Conservation (phyloP, 495 filamentous ascomycete genomes). For the Talaromyces liani region DNA sequence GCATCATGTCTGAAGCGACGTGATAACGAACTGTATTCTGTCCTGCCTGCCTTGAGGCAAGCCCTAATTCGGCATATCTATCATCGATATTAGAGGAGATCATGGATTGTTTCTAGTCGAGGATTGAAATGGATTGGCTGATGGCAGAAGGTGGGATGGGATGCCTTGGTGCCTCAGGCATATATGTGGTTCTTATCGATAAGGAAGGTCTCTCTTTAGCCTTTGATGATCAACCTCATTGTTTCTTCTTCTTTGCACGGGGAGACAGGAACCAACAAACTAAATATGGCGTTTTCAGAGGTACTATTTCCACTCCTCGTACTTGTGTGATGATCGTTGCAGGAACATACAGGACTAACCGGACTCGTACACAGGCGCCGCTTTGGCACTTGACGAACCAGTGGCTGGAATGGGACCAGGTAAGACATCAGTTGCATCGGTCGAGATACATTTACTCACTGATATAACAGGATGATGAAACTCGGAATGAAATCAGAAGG, state of each 20-base stretch:
- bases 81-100: not conserved
- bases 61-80: no score
- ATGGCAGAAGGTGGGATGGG: not conserved
- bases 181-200: not conserved
- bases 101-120: not conserved
- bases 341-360: not conserved
- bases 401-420: constrained; percentile 61
- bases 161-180: not conserved
- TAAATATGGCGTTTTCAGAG: not conserved
- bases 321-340: not conserved
- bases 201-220: not conserved
- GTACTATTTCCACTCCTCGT: not conserved
- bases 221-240: not conserved
- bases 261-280: no score
- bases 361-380: not conserved
- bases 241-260: no score
- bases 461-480: constrained; percentile 40
- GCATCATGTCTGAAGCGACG: no score
- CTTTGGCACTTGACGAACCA: constrained; percentile 25
- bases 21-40: no score
- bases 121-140: not conserved
- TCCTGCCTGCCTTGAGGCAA: no score
- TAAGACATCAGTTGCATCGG: constrained; percentile 16
- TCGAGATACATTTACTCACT: not conserved
- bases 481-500: constrained; percentile 50